Evolutionary conservation across 768 basidiomycete genomes (phyloP).

Genomic region (Suillus subaureus): DNA sequence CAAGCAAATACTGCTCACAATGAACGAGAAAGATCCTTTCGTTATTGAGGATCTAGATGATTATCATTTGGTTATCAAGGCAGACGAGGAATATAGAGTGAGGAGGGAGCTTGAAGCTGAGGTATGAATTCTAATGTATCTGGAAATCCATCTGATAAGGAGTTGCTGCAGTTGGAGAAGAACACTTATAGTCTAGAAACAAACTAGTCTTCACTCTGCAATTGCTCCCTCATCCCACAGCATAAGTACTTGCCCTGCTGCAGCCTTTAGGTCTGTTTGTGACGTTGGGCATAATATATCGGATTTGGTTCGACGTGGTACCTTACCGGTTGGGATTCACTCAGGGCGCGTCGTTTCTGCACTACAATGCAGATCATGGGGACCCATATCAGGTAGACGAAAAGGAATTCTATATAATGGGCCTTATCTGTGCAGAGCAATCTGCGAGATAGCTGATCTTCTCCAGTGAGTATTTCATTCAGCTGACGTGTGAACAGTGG

Average conservation of each 20-base stretch:
- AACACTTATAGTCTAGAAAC: conserved; percentile 78
- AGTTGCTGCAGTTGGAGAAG: conserved; percentile 66
- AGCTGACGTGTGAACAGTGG: not conserved
- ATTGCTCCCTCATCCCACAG: not conserved
- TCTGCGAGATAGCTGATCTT: not conserved
- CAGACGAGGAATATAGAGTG: conserved; percentile 78
- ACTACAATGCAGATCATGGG: not conserved
- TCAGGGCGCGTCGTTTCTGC: not conserved
- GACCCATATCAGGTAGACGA: not conserved
- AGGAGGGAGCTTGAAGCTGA: conserved; percentile 73
- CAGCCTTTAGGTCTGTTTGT: not conserved
- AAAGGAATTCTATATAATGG: not conserved
- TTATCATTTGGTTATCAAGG: conserved; percentile 79
- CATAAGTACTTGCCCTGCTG: not conserved
- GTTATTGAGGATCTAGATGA: conserved; percentile 89
- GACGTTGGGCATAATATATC: not conserved
- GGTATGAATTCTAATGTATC: conserved; percentile 44
- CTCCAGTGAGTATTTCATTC: not conserved
- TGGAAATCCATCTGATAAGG: conserved; percentile 2
- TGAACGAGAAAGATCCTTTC: conserved; percentile 81
- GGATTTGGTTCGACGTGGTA: not conserved
- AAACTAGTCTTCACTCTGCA: not conserved
- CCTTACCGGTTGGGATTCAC: not conserved
- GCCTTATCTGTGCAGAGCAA: not conserved
- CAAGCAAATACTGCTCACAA: conserved; percentile 80